phyloP scores from a whole-genome alignment of 768 basidiomycete genomes.

The Clitopilus hobsonii region DNA sequence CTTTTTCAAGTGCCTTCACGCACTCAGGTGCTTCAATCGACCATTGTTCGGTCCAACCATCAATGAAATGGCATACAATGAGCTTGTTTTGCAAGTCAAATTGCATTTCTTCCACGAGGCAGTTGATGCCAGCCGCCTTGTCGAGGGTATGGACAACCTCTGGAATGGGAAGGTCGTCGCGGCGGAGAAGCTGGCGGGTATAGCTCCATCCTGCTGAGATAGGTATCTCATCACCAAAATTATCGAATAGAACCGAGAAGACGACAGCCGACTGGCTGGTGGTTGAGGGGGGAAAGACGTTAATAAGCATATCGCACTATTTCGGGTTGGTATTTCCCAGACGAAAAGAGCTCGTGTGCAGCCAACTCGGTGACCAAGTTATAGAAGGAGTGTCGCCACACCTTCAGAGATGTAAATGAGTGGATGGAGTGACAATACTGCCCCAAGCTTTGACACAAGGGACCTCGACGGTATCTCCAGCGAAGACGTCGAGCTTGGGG shows the following conservation, averaged over 20 bases:
- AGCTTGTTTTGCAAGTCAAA: slow-evolving; percentile 50
- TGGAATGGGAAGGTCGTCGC: slow-evolving; percentile 51
- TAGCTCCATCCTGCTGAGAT: slow-evolving; percentile 50
- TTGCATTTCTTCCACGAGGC: slow-evolving; percentile 51
- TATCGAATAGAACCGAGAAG: slow-evolving; percentile 52
- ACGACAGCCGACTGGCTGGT: slow-evolving; percentile 44
- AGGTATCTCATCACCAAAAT: slow-evolving; percentile 41
- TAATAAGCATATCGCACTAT: slow-evolving; percentile 11
- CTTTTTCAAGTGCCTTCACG: slow-evolving; percentile 39
- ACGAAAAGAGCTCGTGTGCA: background rate
- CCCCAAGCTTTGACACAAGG: slow-evolving; percentile 1
- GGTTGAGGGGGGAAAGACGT: slow-evolving; percentile 9
- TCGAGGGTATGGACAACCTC: slow-evolving; percentile 53
- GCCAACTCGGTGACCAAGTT: background rate
- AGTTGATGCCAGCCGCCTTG: slow-evolving; percentile 51
- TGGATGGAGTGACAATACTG: background rate
- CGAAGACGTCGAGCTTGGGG: background rate
- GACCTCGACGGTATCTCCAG: background rate
- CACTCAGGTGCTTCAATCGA: slow-evolving; percentile 34
- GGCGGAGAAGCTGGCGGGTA: slow-evolving; percentile 45
- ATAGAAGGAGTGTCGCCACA: background rate
- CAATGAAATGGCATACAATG: slow-evolving; percentile 52
- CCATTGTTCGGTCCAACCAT: slow-evolving; percentile 49
- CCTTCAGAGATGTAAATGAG: background rate
- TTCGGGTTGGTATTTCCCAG: slow-evolving; percentile 1